A percentile compares a stretch with the other conserved stretches of the same genome.
Conservation (phyloP, 495 filamentous ascomycete genomes). For the Friedmanniomyces endolithicus region DNA sequence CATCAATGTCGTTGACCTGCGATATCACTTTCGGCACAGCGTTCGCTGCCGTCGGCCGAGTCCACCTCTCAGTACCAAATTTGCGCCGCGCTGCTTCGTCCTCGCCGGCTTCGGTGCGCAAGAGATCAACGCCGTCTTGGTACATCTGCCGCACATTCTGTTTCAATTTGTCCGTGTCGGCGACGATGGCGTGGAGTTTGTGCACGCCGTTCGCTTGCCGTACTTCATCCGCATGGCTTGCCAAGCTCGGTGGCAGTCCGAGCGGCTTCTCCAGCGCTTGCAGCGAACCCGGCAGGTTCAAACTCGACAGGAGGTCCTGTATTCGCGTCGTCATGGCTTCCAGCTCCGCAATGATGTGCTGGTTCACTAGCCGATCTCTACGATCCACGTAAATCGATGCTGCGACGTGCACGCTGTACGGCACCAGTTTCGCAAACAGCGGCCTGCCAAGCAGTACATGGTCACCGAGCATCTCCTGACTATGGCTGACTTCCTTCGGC, state of each 20-base stretch:
- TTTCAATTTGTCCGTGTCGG: slow-evolving; percentile 78
- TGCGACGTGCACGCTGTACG: slow-evolving; percentile 89
- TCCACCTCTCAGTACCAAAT: slow-evolving; percentile 84
- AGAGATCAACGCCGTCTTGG: slow-evolving; percentile 63
- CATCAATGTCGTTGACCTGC: slow-evolving; percentile 65
- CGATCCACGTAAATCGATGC: slow-evolving; percentile 91
- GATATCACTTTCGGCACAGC: slow-evolving; percentile 65
- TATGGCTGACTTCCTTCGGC: slow-evolving; percentile 71
- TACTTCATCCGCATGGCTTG: slow-evolving; percentile 88
- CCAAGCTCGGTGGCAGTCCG: slow-evolving; percentile 70
- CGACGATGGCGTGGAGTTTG: slow-evolving; percentile 59
- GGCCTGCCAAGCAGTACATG: slow-evolving; percentile 68
- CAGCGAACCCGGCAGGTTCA: slow-evolving; percentile 84
- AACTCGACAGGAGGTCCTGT: slow-evolving; percentile 64
- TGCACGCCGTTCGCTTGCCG: slow-evolving; percentile 80
- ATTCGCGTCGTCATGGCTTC: slow-evolving; percentile 69
- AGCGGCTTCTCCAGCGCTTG: slow-evolving; percentile 93
- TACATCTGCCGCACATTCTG: slow-evolving; percentile 60
- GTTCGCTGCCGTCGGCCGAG: slow-evolving; percentile 50
- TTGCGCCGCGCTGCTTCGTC: slow-evolving; percentile 62
- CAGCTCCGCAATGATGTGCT: slow-evolving; percentile 69
- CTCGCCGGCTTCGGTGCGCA: slow-evolving; percentile 70
- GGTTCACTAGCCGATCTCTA: slow-evolving; percentile 76
- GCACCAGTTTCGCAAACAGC: slow-evolving; percentile 82
- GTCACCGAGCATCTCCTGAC: slow-evolving; percentile 65